These are phyloP conservation scores for Ganoderma lingzhi DNA, from an alignment of 1,284 basidiomycete species.

Conservation along the genomic window DNA sequence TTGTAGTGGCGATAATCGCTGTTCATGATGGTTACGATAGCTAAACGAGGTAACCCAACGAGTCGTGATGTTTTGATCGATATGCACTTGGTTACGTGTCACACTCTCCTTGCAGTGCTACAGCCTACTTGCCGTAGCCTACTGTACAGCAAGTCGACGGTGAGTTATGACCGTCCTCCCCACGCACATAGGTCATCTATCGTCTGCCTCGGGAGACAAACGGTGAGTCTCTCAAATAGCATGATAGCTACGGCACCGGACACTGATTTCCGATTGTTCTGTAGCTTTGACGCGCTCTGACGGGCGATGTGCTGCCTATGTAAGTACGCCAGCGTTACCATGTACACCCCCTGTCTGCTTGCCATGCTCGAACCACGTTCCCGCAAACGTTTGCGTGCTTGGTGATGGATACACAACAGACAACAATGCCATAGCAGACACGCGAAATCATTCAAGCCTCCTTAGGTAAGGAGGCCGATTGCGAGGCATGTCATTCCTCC, in stretches of 20 bases:
- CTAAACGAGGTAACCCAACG: background rate
- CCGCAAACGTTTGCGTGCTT: background rate
- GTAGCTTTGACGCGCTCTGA: background rate
- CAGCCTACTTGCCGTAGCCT: background rate
- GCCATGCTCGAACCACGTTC: background rate
- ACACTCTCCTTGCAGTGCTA: background rate
- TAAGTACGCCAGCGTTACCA: background rate
- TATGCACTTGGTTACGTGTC: background rate
- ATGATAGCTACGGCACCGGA: background rate
- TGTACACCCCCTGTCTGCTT: background rate
- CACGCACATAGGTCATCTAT: too few relatives aligned
- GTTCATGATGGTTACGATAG: background rate
- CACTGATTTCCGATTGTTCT: background rate
- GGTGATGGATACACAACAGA: slow-evolving; percentile 14
- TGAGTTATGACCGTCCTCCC: background rate
- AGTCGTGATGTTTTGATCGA: background rate
- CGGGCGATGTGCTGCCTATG: background rate
- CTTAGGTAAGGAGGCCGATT: background rate
- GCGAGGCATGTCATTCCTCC: background rate
- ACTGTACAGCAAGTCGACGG: background rate
- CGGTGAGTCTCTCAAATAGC: background rate
- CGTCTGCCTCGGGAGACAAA: too few relatives aligned
- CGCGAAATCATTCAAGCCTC: background rate
- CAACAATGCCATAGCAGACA: slow-evolving; percentile 8
- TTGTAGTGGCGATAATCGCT: background rate